Percentiles rank a stretch among this genome's conserved stretches.
phyloP scores from a whole-genome alignment of 345 rosid species.

The Noccaea caerulescens region DNA sequence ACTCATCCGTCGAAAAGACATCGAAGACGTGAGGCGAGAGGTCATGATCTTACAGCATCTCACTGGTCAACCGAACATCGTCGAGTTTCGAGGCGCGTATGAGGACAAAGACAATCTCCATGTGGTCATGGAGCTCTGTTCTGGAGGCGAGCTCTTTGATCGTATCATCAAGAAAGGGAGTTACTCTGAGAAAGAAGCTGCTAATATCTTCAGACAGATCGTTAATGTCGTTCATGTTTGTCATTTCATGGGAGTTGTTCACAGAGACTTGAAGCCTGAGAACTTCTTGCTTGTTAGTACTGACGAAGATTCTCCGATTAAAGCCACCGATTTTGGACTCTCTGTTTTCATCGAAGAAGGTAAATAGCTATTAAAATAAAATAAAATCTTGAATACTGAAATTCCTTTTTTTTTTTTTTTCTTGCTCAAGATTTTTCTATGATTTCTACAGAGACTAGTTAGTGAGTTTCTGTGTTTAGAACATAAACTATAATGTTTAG shows the following conservation, averaged over 20 bases:
- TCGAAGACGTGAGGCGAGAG: constrained; percentile 74
- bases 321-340: constrained; percentile 88
- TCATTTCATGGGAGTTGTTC: constrained; percentile 95
- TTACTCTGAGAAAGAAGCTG: constrained; percentile 85
- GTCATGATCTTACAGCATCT: constrained; percentile 77
- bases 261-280: constrained; percentile 94
- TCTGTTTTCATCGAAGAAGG: constrained; percentile 94
- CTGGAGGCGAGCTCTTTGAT: constrained; percentile 95
- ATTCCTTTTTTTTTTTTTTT: no score
- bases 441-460: background rate
- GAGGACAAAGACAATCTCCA: constrained; percentile 70
- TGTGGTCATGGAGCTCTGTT: constrained; percentile 91
- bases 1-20: constrained; percentile 53
- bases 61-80: constrained; percentile 87
- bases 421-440: no score
- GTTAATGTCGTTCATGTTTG: constrained; percentile 89
- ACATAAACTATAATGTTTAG: constrained; percentile 19
- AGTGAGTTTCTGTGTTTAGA: constrained; percentile 27
- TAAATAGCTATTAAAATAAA: constrained; percentile 12
- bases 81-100: constrained; percentile 79
- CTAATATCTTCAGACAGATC: constrained; percentile 67
- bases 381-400: no score
- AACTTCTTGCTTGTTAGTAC: constrained; percentile 73
- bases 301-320: constrained; percentile 57
- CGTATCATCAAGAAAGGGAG: constrained; percentile 71